phyloP scores from a whole-genome alignment of 179 eudicot species.

The Corrigiola litoralis region DNA sequence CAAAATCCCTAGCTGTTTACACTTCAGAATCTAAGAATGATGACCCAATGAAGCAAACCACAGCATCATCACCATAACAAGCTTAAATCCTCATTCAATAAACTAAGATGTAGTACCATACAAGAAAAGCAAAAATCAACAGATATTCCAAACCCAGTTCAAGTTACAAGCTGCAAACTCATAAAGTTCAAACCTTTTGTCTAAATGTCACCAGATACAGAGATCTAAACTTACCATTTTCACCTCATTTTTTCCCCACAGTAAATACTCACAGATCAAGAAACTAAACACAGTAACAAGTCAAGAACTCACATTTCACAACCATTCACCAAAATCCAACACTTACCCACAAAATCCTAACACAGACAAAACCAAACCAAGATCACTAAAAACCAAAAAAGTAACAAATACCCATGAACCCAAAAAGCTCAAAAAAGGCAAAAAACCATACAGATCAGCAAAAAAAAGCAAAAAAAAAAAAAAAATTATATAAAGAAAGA shows the following conservation, averaged over 20 bases:
- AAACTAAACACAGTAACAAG: too few species aligned
- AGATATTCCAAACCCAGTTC: too few species aligned
- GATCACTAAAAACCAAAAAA: too few species aligned
- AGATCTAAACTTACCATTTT: too few species aligned
- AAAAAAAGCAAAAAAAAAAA: neutral
- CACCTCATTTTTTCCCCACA: too few species aligned
- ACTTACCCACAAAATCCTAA: neutral
- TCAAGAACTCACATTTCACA: too few species aligned
- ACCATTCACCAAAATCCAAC: too few species aligned
- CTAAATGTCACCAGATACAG: too few species aligned
- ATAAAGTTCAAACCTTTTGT: too few species aligned
- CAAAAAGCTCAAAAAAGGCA: conserved; percentile 2
- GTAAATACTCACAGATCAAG: too few species aligned
- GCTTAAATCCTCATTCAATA: neutral
- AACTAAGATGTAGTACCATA: neutral
- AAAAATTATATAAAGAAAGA: neutral
- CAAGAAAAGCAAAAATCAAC: neutral
- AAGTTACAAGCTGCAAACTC: too few species aligned
- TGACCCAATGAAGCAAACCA: conserved; percentile 22
- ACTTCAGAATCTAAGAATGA: conserved; percentile 5
- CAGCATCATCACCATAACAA: conserved; percentile 7
- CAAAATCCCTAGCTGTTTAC: neutral
- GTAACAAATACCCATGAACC: neutral
- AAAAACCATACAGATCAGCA: neutral
- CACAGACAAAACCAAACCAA: neutral